Percentiles rank a stretch among this genome's conserved stretches.
These are phyloP conservation scores for Prunus davidiana DNA, from an alignment of 306 rosid species.

Conservation along the genomic window DNA sequence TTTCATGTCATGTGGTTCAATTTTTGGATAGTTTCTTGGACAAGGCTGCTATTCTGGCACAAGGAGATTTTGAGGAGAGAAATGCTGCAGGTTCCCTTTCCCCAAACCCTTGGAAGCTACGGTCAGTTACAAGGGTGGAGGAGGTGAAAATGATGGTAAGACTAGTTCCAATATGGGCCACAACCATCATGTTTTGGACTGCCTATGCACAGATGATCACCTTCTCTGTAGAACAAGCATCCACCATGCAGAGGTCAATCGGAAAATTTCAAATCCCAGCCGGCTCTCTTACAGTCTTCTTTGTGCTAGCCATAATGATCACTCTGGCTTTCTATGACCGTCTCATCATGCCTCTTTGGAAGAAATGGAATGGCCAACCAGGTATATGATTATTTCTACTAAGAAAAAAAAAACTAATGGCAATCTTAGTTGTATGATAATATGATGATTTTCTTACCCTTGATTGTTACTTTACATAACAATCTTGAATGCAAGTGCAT, in stretches of 20 bases:
- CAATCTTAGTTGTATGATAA: not conserved
- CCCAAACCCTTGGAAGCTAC: constrained; percentile 74
- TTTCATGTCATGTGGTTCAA: not conserved
- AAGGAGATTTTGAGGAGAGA: constrained; percentile 61
- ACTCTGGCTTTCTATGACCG: constrained; percentile 69
- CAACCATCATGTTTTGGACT: constrained; percentile 95
- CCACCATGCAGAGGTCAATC: constrained; percentile 74
- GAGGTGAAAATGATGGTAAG: constrained; percentile 91
- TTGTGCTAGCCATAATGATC: constrained; percentile 75
- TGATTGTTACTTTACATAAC: no score
- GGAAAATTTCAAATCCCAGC: constrained; percentile 81
- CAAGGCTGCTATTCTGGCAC: constrained; percentile 69
- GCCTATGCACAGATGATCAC: constrained; percentile 88
- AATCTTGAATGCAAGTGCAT: no score
- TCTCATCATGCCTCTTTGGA: constrained; percentile 81
- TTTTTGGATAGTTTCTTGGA: constrained; percentile 55
- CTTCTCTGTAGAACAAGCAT: constrained; percentile 92
- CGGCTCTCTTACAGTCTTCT: constrained; percentile 83
- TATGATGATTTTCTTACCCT: no score
- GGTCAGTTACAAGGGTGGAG: constrained; percentile 76
- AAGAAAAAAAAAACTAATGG: not conserved
- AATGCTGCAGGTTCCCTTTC: constrained; percentile 24
- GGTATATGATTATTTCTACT: constrained; percentile 35
- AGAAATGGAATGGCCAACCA: constrained; percentile 68
- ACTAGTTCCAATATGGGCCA: constrained; percentile 90